Conservation (phyloP, 225 moss, liverwort and hornwort genomes). For the Antitrichia curtipendula region DNA sequence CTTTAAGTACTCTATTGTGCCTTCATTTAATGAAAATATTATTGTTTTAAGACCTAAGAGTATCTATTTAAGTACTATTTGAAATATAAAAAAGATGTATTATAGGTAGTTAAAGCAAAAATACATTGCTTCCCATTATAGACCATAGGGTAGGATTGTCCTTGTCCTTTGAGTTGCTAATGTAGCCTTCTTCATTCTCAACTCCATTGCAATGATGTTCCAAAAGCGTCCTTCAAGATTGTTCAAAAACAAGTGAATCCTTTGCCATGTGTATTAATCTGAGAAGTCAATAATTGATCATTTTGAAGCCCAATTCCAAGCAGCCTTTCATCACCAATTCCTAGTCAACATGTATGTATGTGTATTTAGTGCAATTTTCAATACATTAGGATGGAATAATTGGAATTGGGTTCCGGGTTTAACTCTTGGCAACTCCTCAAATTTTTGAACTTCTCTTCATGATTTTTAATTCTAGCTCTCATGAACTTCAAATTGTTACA, state of each 20-base stretch:
- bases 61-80: background rate
- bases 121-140: background rate
- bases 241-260: background rate
- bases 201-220: no score
- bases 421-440: no score
- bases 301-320: background rate
- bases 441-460: background rate
- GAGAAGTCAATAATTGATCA: background rate
- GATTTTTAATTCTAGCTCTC: background rate
- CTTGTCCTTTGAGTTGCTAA: background rate
- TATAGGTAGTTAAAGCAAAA: background rate
- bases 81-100: background rate
- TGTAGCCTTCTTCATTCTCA: no score
- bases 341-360: accelerated
- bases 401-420: background rate
- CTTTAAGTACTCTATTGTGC: background rate
- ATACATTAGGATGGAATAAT: no score
- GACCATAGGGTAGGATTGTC: background rate
- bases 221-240: background rate
- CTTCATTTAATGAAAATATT: background rate
- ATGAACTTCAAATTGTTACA: background rate
- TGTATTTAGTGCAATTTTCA: no score
- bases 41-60: background rate
- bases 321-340: background rate
- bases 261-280: background rate